A percentile compares a stretch with the other conserved stretches of the same genome.
phyloP scores from a whole-genome alignment of 2,329 filamentous ascomycete genomes.

The Aspergillus sojae region DNA sequence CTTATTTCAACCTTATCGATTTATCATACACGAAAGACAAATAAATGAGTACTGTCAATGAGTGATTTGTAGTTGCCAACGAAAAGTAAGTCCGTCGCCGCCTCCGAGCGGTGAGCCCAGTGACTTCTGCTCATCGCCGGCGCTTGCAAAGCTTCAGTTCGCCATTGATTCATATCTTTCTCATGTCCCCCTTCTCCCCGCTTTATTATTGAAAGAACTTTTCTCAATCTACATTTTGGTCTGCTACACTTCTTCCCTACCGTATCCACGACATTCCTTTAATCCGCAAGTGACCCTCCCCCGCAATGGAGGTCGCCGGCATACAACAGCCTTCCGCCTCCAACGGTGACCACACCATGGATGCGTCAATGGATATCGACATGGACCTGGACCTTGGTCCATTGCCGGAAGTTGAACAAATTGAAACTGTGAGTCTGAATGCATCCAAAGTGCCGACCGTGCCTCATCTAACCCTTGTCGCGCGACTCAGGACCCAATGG shows the following conservation, averaged over 20 bases:
- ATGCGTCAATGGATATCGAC: conserved; percentile 66
- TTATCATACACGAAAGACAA: not conserved
- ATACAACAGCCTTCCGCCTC: conserved; percentile 13
- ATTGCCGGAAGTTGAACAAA: conserved; percentile 45
- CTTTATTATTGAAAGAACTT: not conserved
- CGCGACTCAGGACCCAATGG: conserved; percentile 26
- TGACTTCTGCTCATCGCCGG: not conserved
- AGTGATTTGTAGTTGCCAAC: not conserved
- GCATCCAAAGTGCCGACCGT: not conserved
- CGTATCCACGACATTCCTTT: not conserved
- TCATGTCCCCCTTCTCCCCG: not conserved
- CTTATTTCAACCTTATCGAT: not conserved
- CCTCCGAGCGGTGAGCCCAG: conserved; percentile 4
- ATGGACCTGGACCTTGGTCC: conserved; percentile 66
- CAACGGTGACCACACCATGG: conserved; percentile 25
- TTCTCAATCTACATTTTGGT: no score
- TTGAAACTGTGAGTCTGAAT: conserved; percentile 33
- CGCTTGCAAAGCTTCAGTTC: conserved; percentile 4
- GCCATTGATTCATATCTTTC: not conserved
- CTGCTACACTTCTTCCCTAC: not conserved
- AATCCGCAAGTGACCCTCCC: not conserved
- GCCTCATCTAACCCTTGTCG: conserved; percentile 1
- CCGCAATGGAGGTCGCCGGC: conserved; percentile 14
- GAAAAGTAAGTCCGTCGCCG: not conserved
- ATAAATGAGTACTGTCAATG: not conserved